These are phyloP conservation scores for Penicillium cinerascens DNA, from an alignment of 495 filamentous ascomycete species.

Conservation along the genomic window DNA sequence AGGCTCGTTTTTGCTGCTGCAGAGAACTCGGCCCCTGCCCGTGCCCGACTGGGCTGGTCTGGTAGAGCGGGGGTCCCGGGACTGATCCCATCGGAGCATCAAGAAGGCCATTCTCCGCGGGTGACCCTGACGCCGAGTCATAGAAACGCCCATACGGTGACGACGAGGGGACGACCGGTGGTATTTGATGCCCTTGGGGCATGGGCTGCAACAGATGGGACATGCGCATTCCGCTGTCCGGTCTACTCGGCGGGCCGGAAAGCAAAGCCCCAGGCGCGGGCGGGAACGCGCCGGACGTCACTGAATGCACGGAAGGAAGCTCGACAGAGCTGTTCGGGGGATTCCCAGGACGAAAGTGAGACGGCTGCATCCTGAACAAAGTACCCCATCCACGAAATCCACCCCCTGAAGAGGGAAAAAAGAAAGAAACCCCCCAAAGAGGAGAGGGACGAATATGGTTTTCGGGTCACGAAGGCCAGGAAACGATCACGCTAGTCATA, in stretches of 20 bases:
- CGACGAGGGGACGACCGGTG: constrained; percentile 25
- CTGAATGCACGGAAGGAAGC: constrained; percentile 39
- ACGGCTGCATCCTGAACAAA: constrained; percentile 21
- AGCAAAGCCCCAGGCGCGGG: constrained; percentile 32
- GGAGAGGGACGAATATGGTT: not conserved
- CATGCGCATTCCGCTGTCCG: constrained; percentile 44
- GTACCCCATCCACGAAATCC: not conserved
- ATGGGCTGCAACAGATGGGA: constrained; percentile 43
- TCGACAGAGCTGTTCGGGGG: constrained; percentile 31
- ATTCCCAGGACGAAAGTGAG: constrained; percentile 18
- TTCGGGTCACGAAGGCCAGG: not conserved
- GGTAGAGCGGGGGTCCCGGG: constrained; percentile 40
- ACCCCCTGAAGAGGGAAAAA: not conserved
- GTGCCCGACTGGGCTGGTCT: constrained; percentile 42
- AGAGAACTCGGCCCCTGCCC: constrained; percentile 49
- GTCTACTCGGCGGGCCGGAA: constrained; percentile 45
- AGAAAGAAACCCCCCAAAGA: not conserved
- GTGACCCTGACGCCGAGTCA: constrained; percentile 43
- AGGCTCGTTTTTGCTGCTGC: constrained; percentile 78
- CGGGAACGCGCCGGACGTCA: constrained; percentile 36
- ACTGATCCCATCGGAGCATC: constrained; percentile 36
- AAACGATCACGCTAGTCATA: not conserved
- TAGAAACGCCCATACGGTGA: constrained; percentile 41
- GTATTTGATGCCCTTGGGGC: constrained; percentile 23
- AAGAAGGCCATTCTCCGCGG: constrained; percentile 34